phyloP scores from a whole-genome alignment of 2,329 filamentous ascomycete genomes.

The Fusarium armeniacum region DNA sequence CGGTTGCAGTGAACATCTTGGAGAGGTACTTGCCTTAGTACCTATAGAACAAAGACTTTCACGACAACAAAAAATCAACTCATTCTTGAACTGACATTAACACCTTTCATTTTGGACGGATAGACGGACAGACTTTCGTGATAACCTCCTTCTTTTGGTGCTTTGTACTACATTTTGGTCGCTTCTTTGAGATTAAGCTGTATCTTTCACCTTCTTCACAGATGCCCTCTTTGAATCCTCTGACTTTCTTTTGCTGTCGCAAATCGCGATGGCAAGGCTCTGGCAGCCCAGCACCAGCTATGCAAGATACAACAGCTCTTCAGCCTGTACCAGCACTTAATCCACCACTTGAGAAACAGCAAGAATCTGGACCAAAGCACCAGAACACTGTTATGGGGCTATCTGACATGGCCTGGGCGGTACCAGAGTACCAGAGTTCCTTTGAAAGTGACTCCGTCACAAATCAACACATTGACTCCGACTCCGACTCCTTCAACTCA shows the following conservation, averaged over 20 bases:
- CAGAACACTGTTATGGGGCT: slow-evolving; percentile 32
- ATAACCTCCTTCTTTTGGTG: slow-evolving; percentile 12
- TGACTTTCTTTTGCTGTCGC: slow-evolving; percentile 49
- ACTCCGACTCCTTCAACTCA: slow-evolving; percentile 55
- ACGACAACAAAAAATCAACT: too few species aligned
- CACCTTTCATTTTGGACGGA: slow-evolving; percentile 13
- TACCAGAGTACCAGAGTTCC: slow-evolving; percentile 12
- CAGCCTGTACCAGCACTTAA: slow-evolving; percentile 1
- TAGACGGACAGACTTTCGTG: slow-evolving; percentile 3
- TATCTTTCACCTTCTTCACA: not conserved
- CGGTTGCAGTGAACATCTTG: not conserved
- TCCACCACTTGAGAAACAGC: not conserved
- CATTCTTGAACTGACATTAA: slow-evolving; percentile 1
- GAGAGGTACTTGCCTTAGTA: not conserved
- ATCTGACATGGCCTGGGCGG: slow-evolving; percentile 30
- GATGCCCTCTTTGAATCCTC: slow-evolving; percentile 9
- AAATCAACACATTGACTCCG: slow-evolving; percentile 48
- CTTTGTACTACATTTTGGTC: slow-evolving; percentile 23
- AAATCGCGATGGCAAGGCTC: slow-evolving; percentile 24
- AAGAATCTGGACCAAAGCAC: not conserved
- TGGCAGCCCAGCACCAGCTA: not conserved
- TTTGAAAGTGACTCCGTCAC: slow-evolving; percentile 12
- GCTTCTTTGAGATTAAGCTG: slow-evolving; percentile 31
- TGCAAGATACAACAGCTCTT: slow-evolving; percentile 14
- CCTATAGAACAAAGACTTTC: too few species aligned